These are phyloP conservation scores for Stentor coeruleus DNA, from an alignment of 73 alveolate genomes.

Conservation along the genomic window DNA sequence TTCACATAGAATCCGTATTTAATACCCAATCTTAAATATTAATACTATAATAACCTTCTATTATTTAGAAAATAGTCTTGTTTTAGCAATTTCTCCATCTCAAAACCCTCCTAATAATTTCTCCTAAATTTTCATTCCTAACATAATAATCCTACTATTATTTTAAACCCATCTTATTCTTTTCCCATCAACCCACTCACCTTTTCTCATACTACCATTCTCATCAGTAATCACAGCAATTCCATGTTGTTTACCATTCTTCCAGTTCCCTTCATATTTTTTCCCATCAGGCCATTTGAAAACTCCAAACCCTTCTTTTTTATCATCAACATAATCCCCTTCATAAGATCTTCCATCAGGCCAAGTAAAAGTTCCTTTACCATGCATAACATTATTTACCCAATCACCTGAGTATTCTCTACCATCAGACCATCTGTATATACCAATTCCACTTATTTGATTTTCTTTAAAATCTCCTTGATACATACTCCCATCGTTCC, in stretches of 20 bases:
- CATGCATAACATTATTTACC: constrained; percentile 49
- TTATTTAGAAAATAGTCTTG: too few relatives aligned
- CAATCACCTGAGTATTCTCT: constrained; percentile 32
- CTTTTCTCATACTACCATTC: neutral
- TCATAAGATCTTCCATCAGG: constrained; percentile 54
- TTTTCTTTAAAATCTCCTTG: constrained; percentile 35
- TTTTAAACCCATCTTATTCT: too few relatives aligned
- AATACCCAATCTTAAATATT: too few relatives aligned
- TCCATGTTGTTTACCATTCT: constrained; percentile 44
- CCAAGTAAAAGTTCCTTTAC: constrained; percentile 55
- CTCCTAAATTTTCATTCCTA: too few relatives aligned
- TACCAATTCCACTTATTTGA: constrained; percentile 24
- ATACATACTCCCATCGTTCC: constrained; percentile 22
- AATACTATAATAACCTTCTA: too few relatives aligned
- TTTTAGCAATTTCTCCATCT: too few relatives aligned
- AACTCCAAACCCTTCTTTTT: constrained; percentile 69
- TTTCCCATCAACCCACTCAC: constrained; percentile 25
- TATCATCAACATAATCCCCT: constrained; percentile 57
- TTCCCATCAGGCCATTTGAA: constrained; percentile 62
- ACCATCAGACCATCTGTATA: constrained; percentile 36
- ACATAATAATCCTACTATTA: too few relatives aligned
- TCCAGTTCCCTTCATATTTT: constrained; percentile 52
- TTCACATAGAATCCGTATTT: neutral
- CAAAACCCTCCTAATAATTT: too few relatives aligned
- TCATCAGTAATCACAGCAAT: constrained; percentile 27